Evolutionary conservation across 441 rosid genomes (phyloP).

Genomic region (Populus hybrid): DNA sequence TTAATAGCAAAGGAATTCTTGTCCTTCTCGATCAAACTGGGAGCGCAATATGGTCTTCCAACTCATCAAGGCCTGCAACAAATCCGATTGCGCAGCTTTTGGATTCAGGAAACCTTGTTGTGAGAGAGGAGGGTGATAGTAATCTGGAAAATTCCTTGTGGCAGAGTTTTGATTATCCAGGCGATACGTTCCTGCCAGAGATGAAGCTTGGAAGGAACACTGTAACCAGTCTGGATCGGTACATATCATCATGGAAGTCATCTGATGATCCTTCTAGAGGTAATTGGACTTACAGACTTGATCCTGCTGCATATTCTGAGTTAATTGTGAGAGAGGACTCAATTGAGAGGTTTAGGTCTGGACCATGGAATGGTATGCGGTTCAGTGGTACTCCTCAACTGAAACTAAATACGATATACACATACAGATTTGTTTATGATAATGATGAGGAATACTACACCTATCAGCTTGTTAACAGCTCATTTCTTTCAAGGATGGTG

Average conservation of each 20-base stretch:
- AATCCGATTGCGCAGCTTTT: conserved; percentile 16
- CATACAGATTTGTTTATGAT: neutral
- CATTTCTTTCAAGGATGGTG: conserved; percentile 16
- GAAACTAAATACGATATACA: conserved; percentile 10
- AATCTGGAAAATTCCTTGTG: no score
- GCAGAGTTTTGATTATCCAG: no score
- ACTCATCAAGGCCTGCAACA: neutral
- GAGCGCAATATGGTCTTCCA: neutral
- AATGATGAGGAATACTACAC: conserved; percentile 10
- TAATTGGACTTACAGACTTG: conserved; percentile 8
- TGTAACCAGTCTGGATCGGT: conserved; percentile 12
- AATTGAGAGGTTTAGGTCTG: neutral
- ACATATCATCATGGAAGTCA: conserved; percentile 34
- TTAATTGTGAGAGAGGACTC: conserved; percentile 7
- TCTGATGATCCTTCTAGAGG: conserved; percentile 31
- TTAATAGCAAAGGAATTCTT: neutral
- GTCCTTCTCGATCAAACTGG: neutral
- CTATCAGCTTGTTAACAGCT: conserved; percentile 6
- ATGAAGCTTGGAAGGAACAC: conserved; percentile 37
- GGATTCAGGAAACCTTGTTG: neutral
- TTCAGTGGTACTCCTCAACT: conserved; percentile 18
- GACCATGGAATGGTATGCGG: conserved; percentile 29
- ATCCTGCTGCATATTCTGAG: conserved; percentile 23
- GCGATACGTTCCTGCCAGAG: conserved; percentile 26
- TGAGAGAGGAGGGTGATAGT: conserved; percentile 15